Evolutionary conservation across 805 yeast genomes (phyloP).

Genomic region (Komagataella ulmi): DNA sequence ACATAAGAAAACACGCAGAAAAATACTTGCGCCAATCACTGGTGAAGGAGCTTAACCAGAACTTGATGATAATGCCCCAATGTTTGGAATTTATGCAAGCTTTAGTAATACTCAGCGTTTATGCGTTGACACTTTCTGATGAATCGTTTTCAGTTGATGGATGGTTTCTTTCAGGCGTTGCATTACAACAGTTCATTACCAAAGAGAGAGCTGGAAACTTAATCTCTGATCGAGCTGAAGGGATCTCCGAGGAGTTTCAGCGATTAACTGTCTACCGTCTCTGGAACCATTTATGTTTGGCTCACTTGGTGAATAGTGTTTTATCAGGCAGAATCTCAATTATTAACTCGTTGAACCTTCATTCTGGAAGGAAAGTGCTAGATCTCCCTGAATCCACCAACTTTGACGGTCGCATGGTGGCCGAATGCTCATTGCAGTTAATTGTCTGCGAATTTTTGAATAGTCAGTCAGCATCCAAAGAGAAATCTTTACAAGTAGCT

Average conservation of each 20-base stretch:
- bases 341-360: constrained; percentile 39
- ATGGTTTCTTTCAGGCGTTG: constrained; percentile 57
- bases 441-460: constrained; percentile 48
- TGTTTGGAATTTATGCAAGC: constrained; percentile 54
- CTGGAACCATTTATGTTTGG: constrained; percentile 60
- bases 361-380: constrained; percentile 37
- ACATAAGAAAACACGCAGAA: constrained; percentile 26
- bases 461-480: constrained; percentile 6
- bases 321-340: constrained; percentile 54
- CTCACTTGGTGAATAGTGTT: constrained; percentile 53
- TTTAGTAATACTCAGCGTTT: constrained; percentile 49
- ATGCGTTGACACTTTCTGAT: constrained; percentile 47
- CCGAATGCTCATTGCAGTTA: constrained; percentile 53
- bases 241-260: constrained; percentile 29
- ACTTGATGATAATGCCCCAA: constrained; percentile 28
- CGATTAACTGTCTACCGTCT: constrained; percentile 45
- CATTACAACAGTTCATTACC: constrained; percentile 47
- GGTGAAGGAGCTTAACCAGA: constrained; percentile 31
- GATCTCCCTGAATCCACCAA: constrained; percentile 51
- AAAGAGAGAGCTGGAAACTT: constrained; percentile 32
- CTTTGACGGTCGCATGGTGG: constrained; percentile 74
- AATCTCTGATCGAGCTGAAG: constrained; percentile 7
- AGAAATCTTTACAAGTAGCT: constrained; percentile 19
- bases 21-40: constrained; percentile 30
- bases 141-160: constrained; percentile 45